These are phyloP conservation scores for Sclerotinia spermophila DNA, from an alignment of 2,329 filamentous ascomycete genomes.

Conservation along the genomic window DNA sequence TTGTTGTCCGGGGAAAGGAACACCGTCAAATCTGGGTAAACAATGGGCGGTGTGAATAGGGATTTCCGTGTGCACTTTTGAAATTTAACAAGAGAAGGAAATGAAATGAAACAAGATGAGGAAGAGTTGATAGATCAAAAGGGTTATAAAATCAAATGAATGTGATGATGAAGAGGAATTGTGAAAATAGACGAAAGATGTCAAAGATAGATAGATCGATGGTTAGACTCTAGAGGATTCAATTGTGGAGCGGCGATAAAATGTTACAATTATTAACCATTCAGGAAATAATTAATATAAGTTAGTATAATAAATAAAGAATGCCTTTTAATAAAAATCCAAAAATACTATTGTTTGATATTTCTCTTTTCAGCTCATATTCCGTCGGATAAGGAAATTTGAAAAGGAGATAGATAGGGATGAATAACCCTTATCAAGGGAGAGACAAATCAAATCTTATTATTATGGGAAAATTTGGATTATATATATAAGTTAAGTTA, in stretches of 20 bases:
- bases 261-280: neutral
- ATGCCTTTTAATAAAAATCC: neutral
- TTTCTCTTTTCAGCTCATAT: neutral
- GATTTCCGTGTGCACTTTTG: neutral
- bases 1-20: constrained; percentile 1
- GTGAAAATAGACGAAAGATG: neutral
- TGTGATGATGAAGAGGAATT: neutral
- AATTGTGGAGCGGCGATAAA: neutral
- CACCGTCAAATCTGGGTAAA: neutral
- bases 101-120: neutral
- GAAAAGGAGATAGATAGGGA: neutral
- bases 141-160: neutral
- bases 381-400: constrained; percentile 2
- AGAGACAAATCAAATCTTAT: neutral
- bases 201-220: too few relatives aligned
- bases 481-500: too few relatives aligned
- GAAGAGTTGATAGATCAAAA: neutral
- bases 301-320: neutral
- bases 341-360: neutral
- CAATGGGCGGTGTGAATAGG: constrained; percentile 2
- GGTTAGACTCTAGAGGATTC: neutral
- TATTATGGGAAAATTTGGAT: neutral
- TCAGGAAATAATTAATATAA: neutral
- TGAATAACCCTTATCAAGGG: neutral
- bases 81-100: neutral